phyloP scores from a whole-genome alignment of 768 basidiomycete genomes.

The Coprinopsis marcescibilis region DNA sequence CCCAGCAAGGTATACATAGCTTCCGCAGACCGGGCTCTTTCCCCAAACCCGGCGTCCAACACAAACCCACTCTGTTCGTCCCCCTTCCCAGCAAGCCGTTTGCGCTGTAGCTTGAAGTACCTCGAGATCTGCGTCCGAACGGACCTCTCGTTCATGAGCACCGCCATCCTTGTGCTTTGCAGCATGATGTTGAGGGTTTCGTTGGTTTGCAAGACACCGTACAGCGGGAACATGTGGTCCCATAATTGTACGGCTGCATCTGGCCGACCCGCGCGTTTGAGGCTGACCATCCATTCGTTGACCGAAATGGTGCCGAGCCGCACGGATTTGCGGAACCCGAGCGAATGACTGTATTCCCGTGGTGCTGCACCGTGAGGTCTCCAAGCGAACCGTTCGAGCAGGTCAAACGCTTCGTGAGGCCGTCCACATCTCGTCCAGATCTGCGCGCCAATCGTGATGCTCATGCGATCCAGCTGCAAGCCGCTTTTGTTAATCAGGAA shows the following conservation, averaged over 20 bases:
- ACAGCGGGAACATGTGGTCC: constrained; percentile 58
- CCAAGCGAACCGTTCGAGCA: neutral
- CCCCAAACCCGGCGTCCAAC: too few species aligned
- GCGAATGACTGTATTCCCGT: neutral
- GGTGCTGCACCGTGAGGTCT: neutral
- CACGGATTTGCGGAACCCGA: constrained; percentile 10
- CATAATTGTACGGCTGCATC: constrained; percentile 63
- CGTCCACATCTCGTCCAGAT: too few species aligned
- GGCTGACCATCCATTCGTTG: constrained; percentile 23
- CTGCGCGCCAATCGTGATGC: too few species aligned
- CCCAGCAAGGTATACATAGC: neutral
- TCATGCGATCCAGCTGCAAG: neutral
- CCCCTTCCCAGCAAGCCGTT: too few species aligned
- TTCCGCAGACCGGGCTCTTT: neutral
- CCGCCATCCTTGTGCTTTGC: constrained; percentile 50
- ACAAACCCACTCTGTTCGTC: too few species aligned
- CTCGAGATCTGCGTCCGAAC: neutral
- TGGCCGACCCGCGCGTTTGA: constrained; percentile 49
- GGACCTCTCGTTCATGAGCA: constrained; percentile 38
- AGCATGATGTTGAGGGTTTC: constrained; percentile 56
- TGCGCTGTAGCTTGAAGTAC: constrained; percentile 40
- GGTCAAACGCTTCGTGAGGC: too few species aligned
- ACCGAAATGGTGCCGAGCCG: constrained; percentile 16
- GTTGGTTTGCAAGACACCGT: constrained; percentile 49
- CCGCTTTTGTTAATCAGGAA: constrained; percentile 10